Conservation (phyloP, 371 early-diverging fungal species). For the Mortierella sp. region DNA sequence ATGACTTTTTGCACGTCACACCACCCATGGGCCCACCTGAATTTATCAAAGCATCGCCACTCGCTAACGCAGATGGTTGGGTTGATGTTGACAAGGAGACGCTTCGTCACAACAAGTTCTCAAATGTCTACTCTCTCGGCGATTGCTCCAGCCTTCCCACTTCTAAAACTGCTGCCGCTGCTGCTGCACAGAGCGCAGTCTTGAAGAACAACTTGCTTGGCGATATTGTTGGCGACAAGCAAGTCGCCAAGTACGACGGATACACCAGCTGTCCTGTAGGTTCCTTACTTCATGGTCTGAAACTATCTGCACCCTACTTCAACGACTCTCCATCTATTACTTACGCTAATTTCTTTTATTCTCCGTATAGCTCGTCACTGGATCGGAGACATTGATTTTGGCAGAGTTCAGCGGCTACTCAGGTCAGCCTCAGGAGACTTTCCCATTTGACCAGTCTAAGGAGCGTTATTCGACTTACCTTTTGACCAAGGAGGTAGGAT, state of each 20-base stretch:
- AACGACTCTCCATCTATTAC: background rate
- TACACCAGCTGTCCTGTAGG: slow-evolving; percentile 89
- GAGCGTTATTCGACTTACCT: slow-evolving; percentile 74
- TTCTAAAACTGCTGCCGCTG: slow-evolving; percentile 93
- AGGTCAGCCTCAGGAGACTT: slow-evolving; percentile 84
- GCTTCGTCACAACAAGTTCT: slow-evolving; percentile 81
- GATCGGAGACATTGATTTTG: slow-evolving; percentile 83
- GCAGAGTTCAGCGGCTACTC: slow-evolving; percentile 92
- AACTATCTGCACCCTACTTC: background rate
- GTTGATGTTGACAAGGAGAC: slow-evolving; percentile 88
- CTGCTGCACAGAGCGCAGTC: slow-evolving; percentile 84
- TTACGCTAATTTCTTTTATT: background rate
- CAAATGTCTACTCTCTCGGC: slow-evolving; percentile 86
- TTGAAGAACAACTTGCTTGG: slow-evolving; percentile 82
- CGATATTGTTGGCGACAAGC: slow-evolving; percentile 62
- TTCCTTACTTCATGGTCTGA: background rate
- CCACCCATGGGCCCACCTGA: slow-evolving; percentile 87
- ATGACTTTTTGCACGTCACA: slow-evolving; percentile 90
- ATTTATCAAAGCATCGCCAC: slow-evolving; percentile 78
- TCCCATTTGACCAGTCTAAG: slow-evolving; percentile 85
- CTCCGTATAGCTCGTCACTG: slow-evolving; percentile 66
- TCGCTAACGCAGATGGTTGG: slow-evolving; percentile 86
- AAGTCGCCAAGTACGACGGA: slow-evolving; percentile 66
- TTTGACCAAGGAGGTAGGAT: slow-evolving; percentile 77
- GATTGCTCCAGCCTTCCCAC: slow-evolving; percentile 90